Conservation (phyloP, 306 rosid genomes). For the Canavalia ensiformis region DNA sequence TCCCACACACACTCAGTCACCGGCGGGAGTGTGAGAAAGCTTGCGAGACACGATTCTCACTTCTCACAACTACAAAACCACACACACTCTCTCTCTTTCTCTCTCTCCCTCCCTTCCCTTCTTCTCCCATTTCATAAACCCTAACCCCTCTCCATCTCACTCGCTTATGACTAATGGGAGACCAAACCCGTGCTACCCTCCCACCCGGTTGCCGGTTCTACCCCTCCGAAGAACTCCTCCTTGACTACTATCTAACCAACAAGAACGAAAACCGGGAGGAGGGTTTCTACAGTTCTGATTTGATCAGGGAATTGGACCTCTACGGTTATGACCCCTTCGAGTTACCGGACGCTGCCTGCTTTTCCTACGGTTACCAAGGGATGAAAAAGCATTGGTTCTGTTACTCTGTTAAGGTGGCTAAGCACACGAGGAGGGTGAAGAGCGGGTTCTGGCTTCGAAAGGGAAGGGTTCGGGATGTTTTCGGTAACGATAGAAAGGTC, state of each 20-base stretch:
- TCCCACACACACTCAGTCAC: background rate
- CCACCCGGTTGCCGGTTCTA: slow-evolving; percentile 69
- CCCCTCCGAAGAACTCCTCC: slow-evolving; percentile 75
- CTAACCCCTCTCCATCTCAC: background rate
- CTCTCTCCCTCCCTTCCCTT: background rate
- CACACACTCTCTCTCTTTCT: background rate
- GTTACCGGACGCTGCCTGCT: slow-evolving; percentile 61
- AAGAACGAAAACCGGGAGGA: slow-evolving; percentile 50
- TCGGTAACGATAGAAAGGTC: slow-evolving; percentile 43
- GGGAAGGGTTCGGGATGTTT: slow-evolving; percentile 59
- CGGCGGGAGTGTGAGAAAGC: slow-evolving; percentile 39
- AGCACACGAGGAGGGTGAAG: slow-evolving; percentile 54
- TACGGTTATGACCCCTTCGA: slow-evolving; percentile 61
- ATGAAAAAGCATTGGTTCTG: slow-evolving; percentile 71
- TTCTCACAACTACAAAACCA: background rate
- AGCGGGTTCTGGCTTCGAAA: slow-evolving; percentile 71
- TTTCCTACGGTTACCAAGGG: slow-evolving; percentile 61
- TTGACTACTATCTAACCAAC: slow-evolving; percentile 58
- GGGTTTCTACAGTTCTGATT: slow-evolving; percentile 45
- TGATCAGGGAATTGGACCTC: slow-evolving; percentile 66
- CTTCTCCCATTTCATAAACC: slow-evolving; percentile 1
- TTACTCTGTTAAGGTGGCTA: slow-evolving; percentile 51
- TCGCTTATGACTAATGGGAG: slow-evolving; percentile 1
- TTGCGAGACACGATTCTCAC: slow-evolving; percentile 23
- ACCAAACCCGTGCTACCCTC: slow-evolving; percentile 6